Base-by-base conservation (phyloP, 2,329 filamentous ascomycete species). In the Arachnomyces sp. region DNA sequence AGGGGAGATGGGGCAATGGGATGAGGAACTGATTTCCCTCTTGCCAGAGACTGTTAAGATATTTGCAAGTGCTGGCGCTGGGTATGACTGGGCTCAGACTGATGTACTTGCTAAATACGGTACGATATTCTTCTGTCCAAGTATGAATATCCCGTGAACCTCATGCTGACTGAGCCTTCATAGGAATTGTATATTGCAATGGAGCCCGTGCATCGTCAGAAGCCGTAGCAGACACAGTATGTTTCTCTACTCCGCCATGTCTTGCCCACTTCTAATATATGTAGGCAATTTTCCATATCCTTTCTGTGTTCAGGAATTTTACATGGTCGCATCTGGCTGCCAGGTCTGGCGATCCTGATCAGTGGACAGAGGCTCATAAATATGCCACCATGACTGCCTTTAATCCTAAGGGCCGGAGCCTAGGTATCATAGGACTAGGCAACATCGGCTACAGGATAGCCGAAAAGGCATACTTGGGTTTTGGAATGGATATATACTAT, bases 371-470 rank as follows among this genome's bases (percentile, higher is more conserved):
- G 45, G 79, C 80, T 43, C 81, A 85, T 55, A 65, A 65, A 9
- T 67, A 72, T 41, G 75, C 79, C 1, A 77, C 79, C 0, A 67
- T 69, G 4, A 67, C 70, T 11, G 78, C 80, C 2, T 74, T 75
- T 51, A 85, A 84, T 58, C 79, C 81, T 1, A 72, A 75, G 13
- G 68, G 70, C 9, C 73, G 76, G 39, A 64, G 64, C 1, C 67
- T 87, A 0, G 83, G 81, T 0, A 70, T 87, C 18, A 72, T 88
- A 17, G 83, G 83, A 0, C 68, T 87, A 2, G 82, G 82, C 2
- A 77, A 80, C 44, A 79, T 82, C 45, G 78, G 79, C 2, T 74
- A 73, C 48, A 67, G 67, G 28, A 71, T 87, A 14, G 82, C 77
- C 0, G 57, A 72, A 35, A 82, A 80, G 49, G 74, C 72, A 0